These are phyloP conservation scores for Aaosphaeria pasadenensis DNA, from an alignment of 2,329 filamentous ascomycete genomes.

Conservation along the genomic window DNA sequence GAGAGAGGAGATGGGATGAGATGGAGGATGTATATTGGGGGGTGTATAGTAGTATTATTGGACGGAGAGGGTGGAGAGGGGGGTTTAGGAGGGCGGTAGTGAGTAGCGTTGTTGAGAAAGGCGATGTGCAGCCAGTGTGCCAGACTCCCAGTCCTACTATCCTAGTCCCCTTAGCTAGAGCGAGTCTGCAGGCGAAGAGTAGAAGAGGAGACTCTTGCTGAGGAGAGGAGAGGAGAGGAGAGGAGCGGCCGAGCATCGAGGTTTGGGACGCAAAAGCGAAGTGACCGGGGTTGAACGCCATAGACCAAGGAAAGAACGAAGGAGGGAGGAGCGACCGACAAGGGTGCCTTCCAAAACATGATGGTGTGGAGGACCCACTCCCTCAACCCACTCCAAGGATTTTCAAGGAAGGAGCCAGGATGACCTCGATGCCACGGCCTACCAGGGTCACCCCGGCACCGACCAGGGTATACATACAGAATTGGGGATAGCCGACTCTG, in stretches of 20 bases:
- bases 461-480: no score
- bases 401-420: no score
- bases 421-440: no score
- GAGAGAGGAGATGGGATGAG: slow-evolving; percentile 1
- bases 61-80: slow-evolving; percentile 19
- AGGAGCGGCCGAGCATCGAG: slow-evolving; percentile 13
- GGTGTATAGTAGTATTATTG: not conserved
- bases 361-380: no score
- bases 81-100: slow-evolving; percentile 18
- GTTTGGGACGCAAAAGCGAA: not conserved
- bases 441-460: no score
- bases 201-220: no score
- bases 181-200: no score
- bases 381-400: no score
- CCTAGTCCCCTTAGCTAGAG: no score
- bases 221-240: slow-evolving; percentile 22
- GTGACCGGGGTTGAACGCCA: not conserved
- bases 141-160: no score
- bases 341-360: not conserved
- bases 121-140: slow-evolving; percentile 17
- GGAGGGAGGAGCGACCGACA: not conserved
- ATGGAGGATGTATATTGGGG: slow-evolving; percentile 1
- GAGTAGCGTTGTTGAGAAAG: slow-evolving; percentile 13
- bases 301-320: not conserved
- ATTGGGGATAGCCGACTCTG: no score